Evolutionary conservation across 2,329 filamentous ascomycete species (phyloP), one percentile per base, ranked within the genome.

Genomic region (Fusarium sarcochroum): DNA sequence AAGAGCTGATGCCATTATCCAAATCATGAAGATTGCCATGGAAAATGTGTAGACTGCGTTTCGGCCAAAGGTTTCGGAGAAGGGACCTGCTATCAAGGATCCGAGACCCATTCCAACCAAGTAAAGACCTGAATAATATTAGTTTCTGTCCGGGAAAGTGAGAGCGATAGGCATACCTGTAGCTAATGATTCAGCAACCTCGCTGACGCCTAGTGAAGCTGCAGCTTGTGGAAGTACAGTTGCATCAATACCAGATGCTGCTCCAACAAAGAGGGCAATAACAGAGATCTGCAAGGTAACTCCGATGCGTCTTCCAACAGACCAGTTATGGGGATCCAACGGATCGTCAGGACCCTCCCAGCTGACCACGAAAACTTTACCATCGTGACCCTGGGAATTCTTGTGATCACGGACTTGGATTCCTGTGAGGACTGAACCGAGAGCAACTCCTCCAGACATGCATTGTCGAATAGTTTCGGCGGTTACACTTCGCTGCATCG

Each of bases 211-310:
- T 44, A 87, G 83, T 1, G 82, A 80, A 20, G 66, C 67, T 1
- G 80, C 78, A 1, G 83, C 85, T 62, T 84, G 80, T 0, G 78
- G 77, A 0, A 86, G 64, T 1, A 84, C 83, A 1, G 80, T 80
- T 1, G 84, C 83, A 55, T 88, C 85, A 40, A 89, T 86, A 0
- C 85, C 82, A 6, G 83, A 85, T 0, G 86, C 85, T 2, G 82
- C 78, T 5, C 82, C 82, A 0, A 87, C 84, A 1, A 85, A 80
- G 27, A 85, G 82, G 1, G 80, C 85, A 30, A 89, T 84, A 4
- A 76, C 52, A 0, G 81, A 80, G 5, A 85, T 80, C 15, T 83
- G 75, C 0, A 83, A 49, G 0, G 82, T 84, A 2, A 78, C 78
- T 7, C 74, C 68, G 7, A 83, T 66, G 2, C 81, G 78, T 8